Evolutionary conservation across 2,329 filamentous ascomycete genomes (phyloP).

Genomic region (Waltergamsia citrina): DNA sequence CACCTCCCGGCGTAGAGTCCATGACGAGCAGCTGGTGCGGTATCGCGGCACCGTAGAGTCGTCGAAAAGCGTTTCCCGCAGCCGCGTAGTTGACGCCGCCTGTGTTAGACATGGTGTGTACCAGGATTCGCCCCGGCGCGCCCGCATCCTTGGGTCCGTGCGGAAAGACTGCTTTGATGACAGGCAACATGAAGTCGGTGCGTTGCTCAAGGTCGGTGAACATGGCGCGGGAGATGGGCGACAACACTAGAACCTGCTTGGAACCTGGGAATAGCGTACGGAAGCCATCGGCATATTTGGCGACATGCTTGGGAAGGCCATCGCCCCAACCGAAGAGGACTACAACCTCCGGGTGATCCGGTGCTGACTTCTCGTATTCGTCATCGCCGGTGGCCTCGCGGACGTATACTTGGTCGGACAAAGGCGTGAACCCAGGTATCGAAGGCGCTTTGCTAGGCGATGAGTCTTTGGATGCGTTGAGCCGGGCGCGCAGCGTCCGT

Average conservation of each 20-base stretch:
- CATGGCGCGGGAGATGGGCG: constrained; percentile 36
- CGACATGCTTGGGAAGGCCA: constrained; percentile 40
- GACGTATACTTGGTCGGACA: constrained; percentile 37
- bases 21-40: constrained; percentile 38
- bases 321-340: constrained; percentile 51
- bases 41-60: constrained; percentile 24
- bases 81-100: constrained; percentile 44
- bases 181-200: constrained; percentile 32
- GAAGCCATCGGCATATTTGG: constrained; percentile 46
- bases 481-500: background rate
- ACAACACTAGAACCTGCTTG: constrained; percentile 40
- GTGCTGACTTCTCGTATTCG: too few relatives aligned
- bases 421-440: constrained; percentile 34
- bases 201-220: constrained; percentile 32
- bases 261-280: constrained; percentile 38
- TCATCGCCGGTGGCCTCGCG: constrained; percentile 20
- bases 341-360: constrained; percentile 31
- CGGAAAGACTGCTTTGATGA: constrained; percentile 28
- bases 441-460: constrained; percentile 10
- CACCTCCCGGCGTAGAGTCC: constrained; percentile 44
- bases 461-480: background rate
- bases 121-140: constrained; percentile 23
- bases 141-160: constrained; percentile 10
- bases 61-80: constrained; percentile 34
- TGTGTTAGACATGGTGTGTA: constrained; percentile 50